Evolutionary conservation across 176 grass and related monocot species (phyloP).

Genomic region (Raddia guianensis): DNA sequence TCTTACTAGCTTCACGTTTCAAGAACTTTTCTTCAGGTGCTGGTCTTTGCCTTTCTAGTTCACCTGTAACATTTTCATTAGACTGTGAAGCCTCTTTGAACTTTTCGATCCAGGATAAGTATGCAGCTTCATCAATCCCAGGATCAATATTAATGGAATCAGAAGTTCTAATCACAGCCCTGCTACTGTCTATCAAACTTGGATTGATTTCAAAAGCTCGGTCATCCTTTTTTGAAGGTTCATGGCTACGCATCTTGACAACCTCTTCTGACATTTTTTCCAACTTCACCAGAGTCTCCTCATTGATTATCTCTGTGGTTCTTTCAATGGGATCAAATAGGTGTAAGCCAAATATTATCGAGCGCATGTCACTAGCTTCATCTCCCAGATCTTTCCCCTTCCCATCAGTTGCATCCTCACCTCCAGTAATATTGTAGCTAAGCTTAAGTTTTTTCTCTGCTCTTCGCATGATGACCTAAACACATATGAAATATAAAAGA

Average conservation of each 20-base stretch:
- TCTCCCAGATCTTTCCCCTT: slow-evolving; percentile 52
- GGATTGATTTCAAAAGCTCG: slow-evolving; percentile 78
- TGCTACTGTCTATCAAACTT: slow-evolving; percentile 41
- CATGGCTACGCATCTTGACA: slow-evolving; percentile 66
- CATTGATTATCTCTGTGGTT: slow-evolving; percentile 44
- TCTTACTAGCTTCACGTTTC: slow-evolving; percentile 76
- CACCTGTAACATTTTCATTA: slow-evolving; percentile 51
- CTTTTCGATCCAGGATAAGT: slow-evolving; percentile 87
- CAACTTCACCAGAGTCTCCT: slow-evolving; percentile 56
- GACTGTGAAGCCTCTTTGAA: slow-evolving; percentile 74
- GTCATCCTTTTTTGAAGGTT: slow-evolving; percentile 56
- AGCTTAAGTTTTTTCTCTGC: slow-evolving; percentile 90
- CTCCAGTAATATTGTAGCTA: slow-evolving; percentile 70
- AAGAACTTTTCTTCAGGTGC: slow-evolving; percentile 59
- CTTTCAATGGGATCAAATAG: slow-evolving; percentile 62
- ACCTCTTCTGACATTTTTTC: slow-evolving; percentile 79
- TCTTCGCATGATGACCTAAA: slow-evolving; percentile 96
- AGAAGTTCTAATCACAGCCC: slow-evolving; percentile 47
- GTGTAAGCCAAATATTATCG: slow-evolving; percentile 79
- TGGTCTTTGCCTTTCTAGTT: slow-evolving; percentile 55
- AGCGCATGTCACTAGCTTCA: slow-evolving; percentile 76
- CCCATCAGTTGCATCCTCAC: slow-evolving; percentile 50
- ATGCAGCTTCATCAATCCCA: slow-evolving; percentile 70
- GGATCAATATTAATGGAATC: slow-evolving; percentile 64
- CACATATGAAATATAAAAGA: slow-evolving; percentile 16